Conservation (phyloP, 768 basidiomycete genomes). For the Aureoboletus auriporus region DNA sequence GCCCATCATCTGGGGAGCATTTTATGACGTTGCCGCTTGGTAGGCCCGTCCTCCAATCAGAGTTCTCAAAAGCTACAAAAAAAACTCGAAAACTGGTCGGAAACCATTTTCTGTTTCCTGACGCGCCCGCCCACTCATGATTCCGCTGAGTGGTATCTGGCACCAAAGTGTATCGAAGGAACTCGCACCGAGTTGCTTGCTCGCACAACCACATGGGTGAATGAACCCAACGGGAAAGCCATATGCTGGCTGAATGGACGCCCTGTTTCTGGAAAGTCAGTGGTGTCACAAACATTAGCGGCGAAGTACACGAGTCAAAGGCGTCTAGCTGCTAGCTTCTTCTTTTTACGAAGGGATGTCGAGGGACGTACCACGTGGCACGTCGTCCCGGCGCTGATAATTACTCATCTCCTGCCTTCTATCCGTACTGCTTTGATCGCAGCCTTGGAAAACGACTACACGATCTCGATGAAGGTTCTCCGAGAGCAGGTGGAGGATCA, state of each 20-base stretch:
- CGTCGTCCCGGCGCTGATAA: conserved; percentile 29
- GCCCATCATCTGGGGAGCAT: no score
- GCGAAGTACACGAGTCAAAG: conserved; percentile 9
- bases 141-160: conserved; percentile 8
- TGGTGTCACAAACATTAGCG: conserved; percentile 26
- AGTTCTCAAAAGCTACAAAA: no score
- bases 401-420: conserved; percentile 15
- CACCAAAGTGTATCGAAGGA: conserved; percentile 7
- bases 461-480: conserved; percentile 18
- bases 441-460: conserved; percentile 16
- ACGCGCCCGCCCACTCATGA: no score
- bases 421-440: conserved; percentile 11
- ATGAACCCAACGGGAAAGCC: not conserved
- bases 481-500: conserved; percentile 23
- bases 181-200: conserved; percentile 11
- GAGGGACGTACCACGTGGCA: conserved; percentile 15
- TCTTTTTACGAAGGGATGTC: conserved; percentile 26
- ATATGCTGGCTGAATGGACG: conserved; percentile 20
- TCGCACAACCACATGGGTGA: conserved; percentile 5
- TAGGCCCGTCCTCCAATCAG: no score
- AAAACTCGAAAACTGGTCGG: no score
- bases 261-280: conserved; percentile 18
- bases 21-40: no score
- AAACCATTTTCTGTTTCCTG: no score
- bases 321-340: conserved; percentile 30